Evolutionary conservation across 495 filamentous ascomycete species (phyloP), one percentile per base, ranked within the genome.

Genomic region (Gamarada debralockiae): DNA sequence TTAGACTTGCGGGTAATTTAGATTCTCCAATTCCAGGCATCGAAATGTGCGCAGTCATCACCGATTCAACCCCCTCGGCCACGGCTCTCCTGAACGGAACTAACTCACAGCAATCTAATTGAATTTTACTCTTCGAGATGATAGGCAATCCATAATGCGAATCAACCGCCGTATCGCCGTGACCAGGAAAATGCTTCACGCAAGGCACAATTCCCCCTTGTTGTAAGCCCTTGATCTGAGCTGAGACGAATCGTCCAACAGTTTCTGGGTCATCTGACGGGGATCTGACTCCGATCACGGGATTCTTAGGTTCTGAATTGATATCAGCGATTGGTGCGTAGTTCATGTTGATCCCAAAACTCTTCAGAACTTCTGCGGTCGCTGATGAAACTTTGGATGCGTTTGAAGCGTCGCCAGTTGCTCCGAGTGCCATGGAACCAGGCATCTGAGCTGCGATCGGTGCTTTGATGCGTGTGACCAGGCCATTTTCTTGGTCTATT

Each of bases 401-500:
- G 44, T 93, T 70, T 18, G 85, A 71, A 23, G 82, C 80, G 17
- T 85, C 90, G 2, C 88, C 86, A 13, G 89, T 89, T 1, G 90
- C 90, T 22, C 88, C 87, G 54, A 95, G 77, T 21, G 89, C 88
- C 90, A 92, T 38, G 86, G 90, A 58, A 88, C 95, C 65, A 90
- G 90, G 56, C 84, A 85, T 51, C 36, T 75, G 74, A 3, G 69
- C 55, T 31, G 67, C 72, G 23, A 74, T 66, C 13, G 73, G 73
- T 8, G 71, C 67, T 21, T 65, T 67, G 23, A 78, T 73, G 6
- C 73, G 29, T 67, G 95, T 95, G 62, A 96, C 89, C 5, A 90
- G 90, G 34, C 90, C 90, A 85, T 96, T 96, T 67, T 96, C 90
- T 60, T 96, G 90, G 65, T 96, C 90, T 40, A 95, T 67, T 10